Base-by-base conservation (phyloP, 1,284 basidiomycete genomes). In the Malassezia sympodialis region DNA sequence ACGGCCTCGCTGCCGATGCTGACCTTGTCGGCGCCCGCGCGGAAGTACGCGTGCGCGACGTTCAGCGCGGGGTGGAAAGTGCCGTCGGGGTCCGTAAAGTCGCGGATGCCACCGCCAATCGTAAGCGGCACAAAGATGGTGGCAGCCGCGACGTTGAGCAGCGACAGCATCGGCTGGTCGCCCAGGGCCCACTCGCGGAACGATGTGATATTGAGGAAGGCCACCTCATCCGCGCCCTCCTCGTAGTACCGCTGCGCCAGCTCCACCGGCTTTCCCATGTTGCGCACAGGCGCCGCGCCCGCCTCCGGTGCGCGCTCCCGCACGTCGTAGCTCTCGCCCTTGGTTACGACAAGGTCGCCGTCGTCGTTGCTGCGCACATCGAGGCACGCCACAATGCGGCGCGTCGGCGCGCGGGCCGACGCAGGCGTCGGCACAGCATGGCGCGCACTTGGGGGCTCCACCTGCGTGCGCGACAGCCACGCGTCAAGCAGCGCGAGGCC, bases 321-420 rank as follows among this genome's bases (percentile, higher is more conserved):
- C 14, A 96, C 93, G 72, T 96, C 90, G 78, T 99, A 99, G 73
- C 94, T 91, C 76, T 99, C 94, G 52, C 94, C 94, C 78, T 99
- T 99, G 46, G 94, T 99, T 1, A 99, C 94, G 54, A 99, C 91
- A 49, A 99, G 83, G 75, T 99, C 94, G 42, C 94, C 94, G 28
- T 85, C 77, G 75, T 99, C 94, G 77, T 98, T 98, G 34, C 89
- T 83, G 40, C 94, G 85, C 30, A 99, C 93, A 76, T 99, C 94
- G 81, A 99, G 84, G 75, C 94, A 98, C 12, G 94, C 94, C 54
- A 98, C 84, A 72, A 99, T 87, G 53, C 94, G 87, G 75, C 89
- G 93, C 4, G 90, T 94, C 8, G 55, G 55, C 30, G 40, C 17
- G 14, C 23, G 32, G 23, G 32, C 32, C 8, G 31, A 23, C 12